Evolutionary conservation across 495 filamentous ascomycete genomes (phyloP).

Genomic region (Extremus antarcticus): DNA sequence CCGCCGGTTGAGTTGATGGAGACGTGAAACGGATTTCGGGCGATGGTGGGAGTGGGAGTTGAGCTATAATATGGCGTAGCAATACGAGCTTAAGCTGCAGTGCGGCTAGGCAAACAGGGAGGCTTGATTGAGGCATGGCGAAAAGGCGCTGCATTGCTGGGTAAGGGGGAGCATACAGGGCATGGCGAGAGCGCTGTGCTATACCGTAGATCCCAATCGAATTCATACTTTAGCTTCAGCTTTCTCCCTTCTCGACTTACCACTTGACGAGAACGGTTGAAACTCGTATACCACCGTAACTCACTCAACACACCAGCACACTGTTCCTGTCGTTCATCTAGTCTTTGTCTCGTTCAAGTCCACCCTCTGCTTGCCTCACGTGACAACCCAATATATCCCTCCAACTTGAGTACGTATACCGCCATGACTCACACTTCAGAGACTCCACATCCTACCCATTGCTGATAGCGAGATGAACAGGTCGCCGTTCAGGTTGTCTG

Average conservation of each 20-base stretch:
- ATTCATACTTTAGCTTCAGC: too few relatives aligned
- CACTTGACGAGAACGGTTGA: too few relatives aligned
- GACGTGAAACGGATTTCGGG: background rate
- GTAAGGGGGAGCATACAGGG: background rate
- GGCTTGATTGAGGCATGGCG: background rate
- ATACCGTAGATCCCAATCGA: background rate
- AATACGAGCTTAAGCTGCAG: background rate
- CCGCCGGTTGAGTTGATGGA: constrained; percentile 88
- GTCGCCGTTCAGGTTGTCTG: background rate
- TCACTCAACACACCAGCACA: too few relatives aligned
- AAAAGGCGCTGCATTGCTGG: background rate
- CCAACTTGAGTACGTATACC: too few relatives aligned
- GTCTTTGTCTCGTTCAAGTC: too few relatives aligned
- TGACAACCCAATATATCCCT: too few relatives aligned
- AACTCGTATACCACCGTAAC: too few relatives aligned
- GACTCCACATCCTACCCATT: too few relatives aligned
- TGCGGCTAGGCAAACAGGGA: background rate
- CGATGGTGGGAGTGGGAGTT: background rate
- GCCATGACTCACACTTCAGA: too few relatives aligned
- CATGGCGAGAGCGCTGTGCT: background rate
- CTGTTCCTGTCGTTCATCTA: too few relatives aligned
- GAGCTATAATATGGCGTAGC: background rate
- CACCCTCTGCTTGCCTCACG: too few relatives aligned
- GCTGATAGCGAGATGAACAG: too few relatives aligned
- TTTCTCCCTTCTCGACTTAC: background rate